These are phyloP conservation scores for Mrakiaceae sp. DNA, from an alignment of 1,284 basidiomycete species.

Conservation along the genomic window DNA sequence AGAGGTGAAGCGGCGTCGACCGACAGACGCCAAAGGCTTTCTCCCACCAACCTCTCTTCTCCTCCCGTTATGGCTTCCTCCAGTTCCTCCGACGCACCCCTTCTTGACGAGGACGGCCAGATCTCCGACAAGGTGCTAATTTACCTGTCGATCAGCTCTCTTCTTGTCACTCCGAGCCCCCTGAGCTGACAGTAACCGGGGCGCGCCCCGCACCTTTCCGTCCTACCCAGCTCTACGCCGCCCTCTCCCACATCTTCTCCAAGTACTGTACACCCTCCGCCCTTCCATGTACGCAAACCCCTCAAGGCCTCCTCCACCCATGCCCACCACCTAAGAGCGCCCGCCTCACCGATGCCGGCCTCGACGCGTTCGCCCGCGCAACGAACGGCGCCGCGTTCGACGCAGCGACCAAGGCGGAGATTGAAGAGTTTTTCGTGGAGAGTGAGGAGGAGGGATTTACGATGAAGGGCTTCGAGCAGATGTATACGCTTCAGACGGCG, in stretches of 20 bases:
- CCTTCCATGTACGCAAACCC: background rate
- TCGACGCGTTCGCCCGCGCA: slow-evolving; percentile 3
- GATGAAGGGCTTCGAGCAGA: slow-evolving; percentile 11
- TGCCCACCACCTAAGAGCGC: slow-evolving; percentile 2
- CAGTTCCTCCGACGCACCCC: background rate
- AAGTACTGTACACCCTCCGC: background rate
- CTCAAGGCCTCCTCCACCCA: slow-evolving; percentile 10
- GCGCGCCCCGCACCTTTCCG: background rate
- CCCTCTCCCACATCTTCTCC: slow-evolving; percentile 9
- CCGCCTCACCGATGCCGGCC: background rate
- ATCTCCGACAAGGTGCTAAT: background rate
- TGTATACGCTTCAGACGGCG: slow-evolving; percentile 5
- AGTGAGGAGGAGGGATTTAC: background rate
- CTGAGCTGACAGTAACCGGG: too few species aligned
- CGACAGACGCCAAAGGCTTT: too few species aligned
- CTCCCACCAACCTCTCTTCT: too few species aligned
- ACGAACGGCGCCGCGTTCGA: slow-evolving; percentile 11
- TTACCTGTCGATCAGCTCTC: background rate
- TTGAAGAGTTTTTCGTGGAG: background rate
- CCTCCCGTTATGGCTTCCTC: too few species aligned
- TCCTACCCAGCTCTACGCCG: slow-evolving; percentile 8
- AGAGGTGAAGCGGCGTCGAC: too few species aligned
- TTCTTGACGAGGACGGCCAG: background rate
- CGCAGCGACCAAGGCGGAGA: slow-evolving; percentile 6
- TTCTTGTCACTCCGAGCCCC: background rate